Evolutionary conservation across 148 eudicot species (phyloP), one percentile per base, ranked within the genome.

Genomic region (Chenopodium formosanum): DNA sequence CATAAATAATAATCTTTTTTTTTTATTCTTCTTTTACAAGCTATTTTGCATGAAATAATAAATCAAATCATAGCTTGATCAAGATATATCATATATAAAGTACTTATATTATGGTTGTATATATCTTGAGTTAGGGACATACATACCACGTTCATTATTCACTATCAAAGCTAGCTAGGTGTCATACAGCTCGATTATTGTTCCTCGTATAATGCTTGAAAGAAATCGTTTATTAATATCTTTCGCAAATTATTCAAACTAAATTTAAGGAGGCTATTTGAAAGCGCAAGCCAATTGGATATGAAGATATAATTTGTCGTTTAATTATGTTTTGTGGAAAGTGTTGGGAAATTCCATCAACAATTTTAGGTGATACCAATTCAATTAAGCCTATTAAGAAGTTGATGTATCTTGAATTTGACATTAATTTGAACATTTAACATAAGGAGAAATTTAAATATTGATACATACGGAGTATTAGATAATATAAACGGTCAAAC

Each of bases 121-220:
- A 11, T 50, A 9, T 1, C 9, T 22, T 10, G 23, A 74, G 20
- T 47, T 73, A 63, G 47, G 10, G 9, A 56, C 1, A 12, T 48
- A 40, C 11, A 47, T 53, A 23, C 13, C 29, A 50, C 37, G 34
- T 32, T 64, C 56, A 76, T 80, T 84, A 68, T 69, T 80, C 68
- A 80, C 19, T 32, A 32, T 64, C 64, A 25, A 75, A 76, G 86
- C 53, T 76, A 84, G 34, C 67, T 80, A 46, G 80, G n/a, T 71
- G 75, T 70, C 68, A 77, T 76, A 72, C 78, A 84, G 78, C 69
- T 84, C 62, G 66, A 63, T 72, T 37, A 23, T 68, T 58, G 25
- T 77, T 46, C 46, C 44, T 40, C 44, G 8, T 40, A 40, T 29
- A 69, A 53, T 72, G 23, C 75, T 83, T 74, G 63, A 5, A 79